Conservation (phyloP, 1,284 basidiomycete species). For the Irpex sp. region DNA sequence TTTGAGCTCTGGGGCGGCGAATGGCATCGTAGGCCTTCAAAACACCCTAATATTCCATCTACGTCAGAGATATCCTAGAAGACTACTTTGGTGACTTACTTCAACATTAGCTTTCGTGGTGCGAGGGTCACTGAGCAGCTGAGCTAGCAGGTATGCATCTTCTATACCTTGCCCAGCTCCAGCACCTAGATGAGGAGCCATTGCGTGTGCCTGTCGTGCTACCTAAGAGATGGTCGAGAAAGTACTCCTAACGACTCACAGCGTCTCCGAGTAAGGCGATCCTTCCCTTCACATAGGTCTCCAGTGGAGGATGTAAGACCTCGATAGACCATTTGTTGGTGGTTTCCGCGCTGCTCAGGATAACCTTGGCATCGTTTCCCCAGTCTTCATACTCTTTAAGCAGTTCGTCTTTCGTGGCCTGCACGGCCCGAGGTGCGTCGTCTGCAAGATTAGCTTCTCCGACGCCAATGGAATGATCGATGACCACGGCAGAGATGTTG, state of each 20-base stretch:
- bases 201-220: constrained; percentile 46
- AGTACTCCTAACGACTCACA: constrained; percentile 30
- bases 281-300: constrained; percentile 41
- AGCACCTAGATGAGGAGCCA: constrained; percentile 58
- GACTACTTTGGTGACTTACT: constrained; percentile 26
- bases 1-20: constrained; percentile 12
- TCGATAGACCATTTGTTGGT: constrained; percentile 62
- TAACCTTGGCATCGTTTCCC: constrained; percentile 40
- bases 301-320: constrained; percentile 44
- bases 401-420: constrained; percentile 36
- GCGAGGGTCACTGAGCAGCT: constrained; percentile 43
- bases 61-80: background rate
- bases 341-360: constrained; percentile 43
- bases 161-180: constrained; percentile 65
- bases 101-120: constrained; percentile 41
- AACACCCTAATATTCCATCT: background rate
- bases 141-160: constrained; percentile 49
- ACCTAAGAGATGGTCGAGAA: background rate
- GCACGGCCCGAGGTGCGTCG: background rate
- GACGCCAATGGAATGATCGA: background rate
- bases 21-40: constrained; percentile 11
- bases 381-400: constrained; percentile 45
- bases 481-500: constrained; percentile 5
- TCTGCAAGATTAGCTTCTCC: background rate
- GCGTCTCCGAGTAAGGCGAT: constrained; percentile 59